These are phyloP conservation scores for Aspergillus sclerotiicarbonarius DNA, from an alignment of 495 filamentous ascomycete genomes.

Conservation along the genomic window DNA sequence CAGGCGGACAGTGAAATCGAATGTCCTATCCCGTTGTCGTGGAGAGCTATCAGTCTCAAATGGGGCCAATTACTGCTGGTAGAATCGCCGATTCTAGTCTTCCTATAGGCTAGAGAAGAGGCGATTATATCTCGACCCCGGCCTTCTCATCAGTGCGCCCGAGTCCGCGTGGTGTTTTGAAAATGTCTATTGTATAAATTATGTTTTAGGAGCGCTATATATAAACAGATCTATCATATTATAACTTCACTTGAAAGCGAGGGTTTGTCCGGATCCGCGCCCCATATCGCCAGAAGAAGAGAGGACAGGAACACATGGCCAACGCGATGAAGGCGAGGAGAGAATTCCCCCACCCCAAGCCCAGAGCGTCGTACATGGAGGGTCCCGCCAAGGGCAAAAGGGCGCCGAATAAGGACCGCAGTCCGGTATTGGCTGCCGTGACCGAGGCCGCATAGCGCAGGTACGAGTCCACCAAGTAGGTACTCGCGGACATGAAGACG, in stretches of 20 bases:
- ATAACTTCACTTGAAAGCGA: neutral
- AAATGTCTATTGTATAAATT: too few species aligned
- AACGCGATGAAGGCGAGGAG: slow-evolving; percentile 7
- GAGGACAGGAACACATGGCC: neutral
- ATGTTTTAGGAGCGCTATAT: too few species aligned
- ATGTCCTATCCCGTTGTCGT: too few species aligned
- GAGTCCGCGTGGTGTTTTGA: too few species aligned
- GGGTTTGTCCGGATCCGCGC: neutral
- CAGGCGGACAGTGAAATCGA: too few species aligned
- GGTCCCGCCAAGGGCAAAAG: slow-evolving; percentile 5
- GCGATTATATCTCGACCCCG: too few species aligned
- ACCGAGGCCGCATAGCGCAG: slow-evolving; percentile 6
- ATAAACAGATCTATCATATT: too few species aligned
- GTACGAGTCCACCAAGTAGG: slow-evolving; percentile 9
- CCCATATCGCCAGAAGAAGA: slow-evolving; percentile 1
- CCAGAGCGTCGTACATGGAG: slow-evolving; percentile 9
- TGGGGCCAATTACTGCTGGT: too few species aligned
- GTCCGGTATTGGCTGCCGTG: neutral
- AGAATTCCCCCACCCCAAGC: slow-evolving; percentile 9
- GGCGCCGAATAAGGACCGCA: slow-evolving; percentile 1
- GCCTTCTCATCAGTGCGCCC: too few species aligned
- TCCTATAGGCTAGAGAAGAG: too few species aligned
- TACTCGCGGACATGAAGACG: slow-evolving; percentile 30
- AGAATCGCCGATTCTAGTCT: too few species aligned
- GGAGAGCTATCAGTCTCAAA: too few species aligned